Evolutionary conservation across 306 rosid genomes (phyloP), one percentile per base, ranked within the genome.

Genomic region (Macrotyloma uniflorum): DNA sequence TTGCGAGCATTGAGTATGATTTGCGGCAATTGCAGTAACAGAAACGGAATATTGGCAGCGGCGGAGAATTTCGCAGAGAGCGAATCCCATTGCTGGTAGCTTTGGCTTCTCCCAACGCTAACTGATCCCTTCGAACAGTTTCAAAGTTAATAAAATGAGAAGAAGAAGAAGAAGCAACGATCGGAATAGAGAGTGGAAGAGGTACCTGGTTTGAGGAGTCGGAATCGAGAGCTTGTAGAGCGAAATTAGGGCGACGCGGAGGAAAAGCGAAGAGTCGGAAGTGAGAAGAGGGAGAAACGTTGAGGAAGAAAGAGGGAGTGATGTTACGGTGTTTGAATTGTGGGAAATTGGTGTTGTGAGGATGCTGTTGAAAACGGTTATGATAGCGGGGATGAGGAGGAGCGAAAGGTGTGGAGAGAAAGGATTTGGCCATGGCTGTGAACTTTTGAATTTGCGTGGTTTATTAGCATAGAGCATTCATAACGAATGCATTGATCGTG

Each of bases 1-100:
- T 93, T 93, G 19, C 85, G 85, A 43, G 98, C 84, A 71, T 93
- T 93, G 36, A 93, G 98, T 49, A 89, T 70, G 79, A 93, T 93
- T 75, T 93, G 98, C 19, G 98, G 98, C 87, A 91, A 72, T 76
- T 94, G 98, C 47, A 94, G 87, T 20, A 94, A 77, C 67, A 94
- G 82, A 77, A 92, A 95, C 0, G 98, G 97, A 70, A 92, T 23
- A 80, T 91, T 95, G 28, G 98, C 81, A 35, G 96, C 98, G 53
- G 82, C 97, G 6, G 98, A 79, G 88, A 92, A 91, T 62, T 88
- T 90, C 14, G 98, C 88, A 4, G 98, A 90, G 77, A 91, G 80
- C 1, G 91, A 88, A 79, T 84, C 87, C 98, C 98, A 94, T 77
- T 92, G 88, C 83, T 85, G 61, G 76, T 88, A 87, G 67, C 85